Evolutionary conservation across 1,284 basidiomycete genomes (phyloP).

Genomic region (Moniliella sp.): DNA sequence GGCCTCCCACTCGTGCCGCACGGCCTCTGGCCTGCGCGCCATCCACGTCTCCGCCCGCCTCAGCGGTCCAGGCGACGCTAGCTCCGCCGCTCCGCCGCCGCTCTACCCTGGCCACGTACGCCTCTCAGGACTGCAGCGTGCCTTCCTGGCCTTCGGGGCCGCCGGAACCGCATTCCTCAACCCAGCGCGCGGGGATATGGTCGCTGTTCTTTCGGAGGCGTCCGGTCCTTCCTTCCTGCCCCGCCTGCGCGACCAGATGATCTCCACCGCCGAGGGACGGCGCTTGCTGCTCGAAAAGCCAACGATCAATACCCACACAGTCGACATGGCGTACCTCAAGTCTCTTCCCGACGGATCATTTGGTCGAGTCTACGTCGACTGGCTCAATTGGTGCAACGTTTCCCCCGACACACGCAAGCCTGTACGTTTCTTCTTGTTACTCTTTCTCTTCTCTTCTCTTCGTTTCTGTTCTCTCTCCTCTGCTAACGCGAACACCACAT

Average conservation of each 20-base stretch:
- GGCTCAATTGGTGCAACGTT: constrained; percentile 72
- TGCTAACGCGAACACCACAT: constrained; percentile 7
- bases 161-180: constrained; percentile 62
- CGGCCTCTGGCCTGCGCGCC: too few species aligned
- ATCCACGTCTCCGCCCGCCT: too few species aligned
- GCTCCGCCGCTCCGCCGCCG: too few species aligned
- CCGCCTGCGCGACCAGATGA: constrained; percentile 56
- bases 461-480: too few species aligned
- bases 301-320: constrained; percentile 52
- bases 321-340: constrained; percentile 49
- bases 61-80: too few species aligned
- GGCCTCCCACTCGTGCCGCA: too few species aligned
- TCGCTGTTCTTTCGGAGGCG: constrained; percentile 73
- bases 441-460: too few species aligned
- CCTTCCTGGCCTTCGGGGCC: constrained; percentile 58
- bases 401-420: constrained; percentile 82
- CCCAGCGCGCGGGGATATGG: constrained; percentile 69
- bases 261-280: constrained; percentile 41
- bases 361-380: constrained; percentile 66
- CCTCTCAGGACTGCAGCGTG: constrained; percentile 1
- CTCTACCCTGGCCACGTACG: constrained; percentile 1
- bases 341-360: constrained; percentile 59
- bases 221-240: constrained; percentile 66
- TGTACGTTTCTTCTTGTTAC: too few species aligned
- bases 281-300: constrained; percentile 64